phyloP scores from a whole-genome alignment of 2,329 filamentous ascomycete species.

The Stemphylium beticola region DNA sequence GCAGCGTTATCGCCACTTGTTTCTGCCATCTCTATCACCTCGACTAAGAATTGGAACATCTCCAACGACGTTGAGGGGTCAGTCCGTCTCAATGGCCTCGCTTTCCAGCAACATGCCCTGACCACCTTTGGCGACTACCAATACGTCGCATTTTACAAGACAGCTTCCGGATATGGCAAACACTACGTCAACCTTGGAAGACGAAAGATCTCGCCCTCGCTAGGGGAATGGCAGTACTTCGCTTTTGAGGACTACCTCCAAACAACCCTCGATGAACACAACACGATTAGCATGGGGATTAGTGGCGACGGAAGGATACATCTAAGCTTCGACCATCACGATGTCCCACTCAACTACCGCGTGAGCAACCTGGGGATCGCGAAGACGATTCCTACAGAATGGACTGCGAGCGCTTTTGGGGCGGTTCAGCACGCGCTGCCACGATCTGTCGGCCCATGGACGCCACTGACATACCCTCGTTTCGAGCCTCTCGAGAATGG shows the following conservation, averaged over 20 bases:
- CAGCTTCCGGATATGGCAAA: slow-evolving; percentile 39
- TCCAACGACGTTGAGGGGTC: slow-evolving; percentile 43
- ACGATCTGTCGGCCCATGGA: slow-evolving; percentile 42
- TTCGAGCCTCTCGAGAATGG: slow-evolving; percentile 51
- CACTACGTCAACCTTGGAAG: slow-evolving; percentile 56
- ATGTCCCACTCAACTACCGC: slow-evolving; percentile 46
- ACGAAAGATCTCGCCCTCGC: slow-evolving; percentile 49
- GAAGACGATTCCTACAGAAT: slow-evolving; percentile 35
- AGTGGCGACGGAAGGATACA: slow-evolving; percentile 62
- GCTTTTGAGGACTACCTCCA: slow-evolving; percentile 59
- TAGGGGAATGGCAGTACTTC: slow-evolving; percentile 54
- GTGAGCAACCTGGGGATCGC: slow-evolving; percentile 41
- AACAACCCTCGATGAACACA: slow-evolving; percentile 59
- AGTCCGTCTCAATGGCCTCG: slow-evolving; percentile 54
- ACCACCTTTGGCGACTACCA: slow-evolving; percentile 58
- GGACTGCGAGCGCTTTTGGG: slow-evolving; percentile 38
- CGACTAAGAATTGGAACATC: slow-evolving; percentile 39
- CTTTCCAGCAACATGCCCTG: slow-evolving; percentile 59
- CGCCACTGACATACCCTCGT: slow-evolving; percentile 57
- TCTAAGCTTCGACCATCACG: slow-evolving; percentile 60
- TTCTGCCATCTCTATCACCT: slow-evolving; percentile 33
- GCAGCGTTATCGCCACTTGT: slow-evolving; percentile 20
- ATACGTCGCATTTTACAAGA: slow-evolving; percentile 57
- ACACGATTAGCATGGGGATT: slow-evolving; percentile 60
- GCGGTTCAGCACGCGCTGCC: slow-evolving; percentile 38